Evolutionary conservation across 495 filamentous ascomycete species (phyloP), one percentile per base, ranked within the genome.

Genomic region (Sporormia fimetaria): DNA sequence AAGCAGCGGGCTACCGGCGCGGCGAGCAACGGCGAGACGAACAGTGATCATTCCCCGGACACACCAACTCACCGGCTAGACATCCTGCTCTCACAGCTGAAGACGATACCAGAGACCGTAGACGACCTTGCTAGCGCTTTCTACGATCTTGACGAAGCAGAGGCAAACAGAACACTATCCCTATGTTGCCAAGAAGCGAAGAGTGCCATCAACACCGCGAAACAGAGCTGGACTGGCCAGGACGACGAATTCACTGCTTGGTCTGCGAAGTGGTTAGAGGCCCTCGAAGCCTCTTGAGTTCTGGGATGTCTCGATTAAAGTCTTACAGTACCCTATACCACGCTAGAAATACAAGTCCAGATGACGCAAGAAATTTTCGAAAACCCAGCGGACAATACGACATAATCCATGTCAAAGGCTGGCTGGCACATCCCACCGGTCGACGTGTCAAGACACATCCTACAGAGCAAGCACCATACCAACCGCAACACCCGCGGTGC

Each of bases 101-200:
- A 61, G 30, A 43, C 41, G 20, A 59, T 71, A 21, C 67, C 65
- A 5, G 63, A 70, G 21, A 40, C 54, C 6, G 60, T 63, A 3
- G 68, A 71, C 40, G 68, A 71, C 37, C 43, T 70, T 10, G 68
- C 65, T 0, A 62, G 46, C 31, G 53, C 57, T 14, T 68, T 71
- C 37, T 71, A 71, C 49, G 67, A 78, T 31, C 50, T 75, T 4
- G 67, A 73, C 31, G 63, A 51, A 26, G 58, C 56, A 2, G 35
- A 49, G 29, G 61, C 52, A 21, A 51, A 44, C 40, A 23, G 33
- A 15, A 32, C 20, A 22, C 39, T 66, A 26, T 39, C 49, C 8
- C 49, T 40, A 18, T 51, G 45, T 26, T 50, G 55, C 15, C 17
- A 34, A 7, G 56, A 58, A 37, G 58, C 59, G 6, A 49, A 42